Evolutionary conservation across 805 yeast genomes (phyloP).

Genomic region (Candida easanensis): DNA sequence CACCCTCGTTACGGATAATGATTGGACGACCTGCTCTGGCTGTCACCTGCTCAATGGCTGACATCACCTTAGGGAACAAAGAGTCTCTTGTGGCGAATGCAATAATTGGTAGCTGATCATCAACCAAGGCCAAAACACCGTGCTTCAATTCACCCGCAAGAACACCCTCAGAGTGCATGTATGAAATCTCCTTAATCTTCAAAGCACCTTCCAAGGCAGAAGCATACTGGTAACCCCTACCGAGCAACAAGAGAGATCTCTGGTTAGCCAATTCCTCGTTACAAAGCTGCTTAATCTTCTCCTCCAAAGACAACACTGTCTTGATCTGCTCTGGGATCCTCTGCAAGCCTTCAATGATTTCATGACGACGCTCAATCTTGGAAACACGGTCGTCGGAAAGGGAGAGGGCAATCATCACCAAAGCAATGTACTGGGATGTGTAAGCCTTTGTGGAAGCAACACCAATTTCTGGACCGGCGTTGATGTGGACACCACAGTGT

Average conservation of each 20-base stretch:
- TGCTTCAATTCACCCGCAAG: conserved; percentile 98
- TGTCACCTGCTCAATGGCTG: conserved; percentile 93
- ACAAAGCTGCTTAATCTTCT: conserved; percentile 73
- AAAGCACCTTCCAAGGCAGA: conserved; percentile 98
- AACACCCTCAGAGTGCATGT: conserved; percentile 99
- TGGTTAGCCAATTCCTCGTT: conserved; percentile 69
- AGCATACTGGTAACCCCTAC: conserved; percentile 97
- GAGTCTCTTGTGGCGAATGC: conserved; percentile 97
- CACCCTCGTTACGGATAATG: conserved; percentile 84
- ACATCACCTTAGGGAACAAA: conserved; percentile 91
- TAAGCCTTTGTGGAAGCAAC: conserved; percentile 99
- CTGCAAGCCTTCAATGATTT: conserved; percentile 82
- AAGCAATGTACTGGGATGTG: conserved; percentile 96
- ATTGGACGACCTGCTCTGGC: conserved; percentile 98
- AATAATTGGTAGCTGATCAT: conserved; percentile 88
- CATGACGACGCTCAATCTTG: conserved; percentile 68
- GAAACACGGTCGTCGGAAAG: conserved; percentile 89
- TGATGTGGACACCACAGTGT: conserved; percentile 98
- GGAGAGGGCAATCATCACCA: conserved; percentile 95
- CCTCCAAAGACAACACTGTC: conserved; percentile 70
- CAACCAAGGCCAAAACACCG: conserved; percentile 96
- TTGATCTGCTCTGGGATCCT: conserved; percentile 83
- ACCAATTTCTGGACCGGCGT: conserved; percentile 99
- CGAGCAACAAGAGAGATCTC: conserved; percentile 84
- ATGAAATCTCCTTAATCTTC: conserved; percentile 96